Percentiles rank a stretch among this genome's conserved stretches.
These are phyloP conservation scores for Colletotrichum chrysophilum DNA, from an alignment of 2,329 filamentous ascomycete genomes.

Conservation along the genomic window DNA sequence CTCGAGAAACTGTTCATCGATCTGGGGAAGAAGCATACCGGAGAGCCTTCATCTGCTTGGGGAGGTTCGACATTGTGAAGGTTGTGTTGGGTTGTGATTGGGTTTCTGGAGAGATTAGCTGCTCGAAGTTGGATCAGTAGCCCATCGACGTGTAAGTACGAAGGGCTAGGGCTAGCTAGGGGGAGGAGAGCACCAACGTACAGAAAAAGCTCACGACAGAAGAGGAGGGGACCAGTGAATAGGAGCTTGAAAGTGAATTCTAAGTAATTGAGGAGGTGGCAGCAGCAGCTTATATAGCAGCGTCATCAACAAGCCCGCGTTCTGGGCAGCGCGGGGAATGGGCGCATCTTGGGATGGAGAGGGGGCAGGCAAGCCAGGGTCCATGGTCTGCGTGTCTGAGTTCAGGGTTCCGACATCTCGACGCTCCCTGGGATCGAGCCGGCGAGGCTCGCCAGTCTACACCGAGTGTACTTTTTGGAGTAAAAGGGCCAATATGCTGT, in stretches of 20 bases:
- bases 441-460: background rate
- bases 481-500: background rate
- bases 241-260: background rate
- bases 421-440: conserved; percentile 3
- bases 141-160: background rate
- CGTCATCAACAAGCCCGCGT: background rate
- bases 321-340: conserved; percentile 8
- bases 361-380: background rate
- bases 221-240: background rate
- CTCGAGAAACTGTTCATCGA: background rate
- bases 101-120: background rate
- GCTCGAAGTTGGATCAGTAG: background rate
- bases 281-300: conserved; percentile 2
- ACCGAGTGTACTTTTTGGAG: background rate
- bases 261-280: background rate
- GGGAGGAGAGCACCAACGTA: background rate
- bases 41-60: conserved; percentile 66
- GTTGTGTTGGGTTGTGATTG: background rate
- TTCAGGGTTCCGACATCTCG: conserved; percentile 13
- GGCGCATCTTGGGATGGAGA: conserved; percentile 3
- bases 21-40: conserved; percentile 44
- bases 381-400: conserved; percentile 14
- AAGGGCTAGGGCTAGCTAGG: background rate
- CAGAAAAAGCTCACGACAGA: background rate
- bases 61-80: conserved; percentile 45